Conservation (phyloP, 202 grass and related monocot species). For the Carex sylvatica region DNA sequence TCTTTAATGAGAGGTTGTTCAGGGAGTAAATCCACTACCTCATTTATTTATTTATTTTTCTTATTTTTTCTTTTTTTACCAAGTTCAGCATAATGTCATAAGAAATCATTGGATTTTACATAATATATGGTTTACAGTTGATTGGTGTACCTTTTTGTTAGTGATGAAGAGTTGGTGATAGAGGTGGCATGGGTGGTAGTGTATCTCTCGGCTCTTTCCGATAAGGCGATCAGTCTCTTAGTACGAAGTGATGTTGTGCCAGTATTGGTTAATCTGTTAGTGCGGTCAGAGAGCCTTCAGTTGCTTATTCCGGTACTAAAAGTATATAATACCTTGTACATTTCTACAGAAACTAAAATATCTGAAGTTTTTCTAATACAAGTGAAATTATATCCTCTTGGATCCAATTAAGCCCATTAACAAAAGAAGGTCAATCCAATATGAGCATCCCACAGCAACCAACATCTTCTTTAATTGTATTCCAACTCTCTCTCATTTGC, state of each 20-base stretch:
- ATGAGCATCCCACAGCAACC: not conserved
- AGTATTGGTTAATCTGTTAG: constrained; percentile 60
- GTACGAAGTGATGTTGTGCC: constrained; percentile 54
- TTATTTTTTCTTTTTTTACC: not conserved
- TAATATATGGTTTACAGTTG: constrained; percentile 11
- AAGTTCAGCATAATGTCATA: constrained; percentile 20
- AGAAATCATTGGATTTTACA: not conserved
- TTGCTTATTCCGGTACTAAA: constrained; percentile 77
- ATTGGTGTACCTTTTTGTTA: constrained; percentile 34
- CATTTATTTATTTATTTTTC: not conserved
- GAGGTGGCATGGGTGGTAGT: constrained; percentile 97
- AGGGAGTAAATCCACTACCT: not conserved
- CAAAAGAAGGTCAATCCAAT: not conserved
- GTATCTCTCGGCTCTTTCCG: constrained; percentile 92
- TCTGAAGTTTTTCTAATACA: not conserved
- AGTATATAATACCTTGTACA: constrained; percentile 14
- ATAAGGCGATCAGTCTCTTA: constrained; percentile 56
- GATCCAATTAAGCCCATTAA: not conserved
- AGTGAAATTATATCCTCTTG: not conserved
- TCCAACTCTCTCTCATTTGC: not conserved
- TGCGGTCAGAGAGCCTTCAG: constrained; percentile 71
- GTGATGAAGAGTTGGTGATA: constrained; percentile 82
- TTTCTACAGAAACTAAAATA: constrained; percentile 3
- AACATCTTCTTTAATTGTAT: not conserved
- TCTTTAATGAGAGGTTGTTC: not conserved